These are phyloP conservation scores for Ceratocystis huliohia DNA, from an alignment of 2,329 filamentous ascomycete species.

Conservation along the genomic window DNA sequence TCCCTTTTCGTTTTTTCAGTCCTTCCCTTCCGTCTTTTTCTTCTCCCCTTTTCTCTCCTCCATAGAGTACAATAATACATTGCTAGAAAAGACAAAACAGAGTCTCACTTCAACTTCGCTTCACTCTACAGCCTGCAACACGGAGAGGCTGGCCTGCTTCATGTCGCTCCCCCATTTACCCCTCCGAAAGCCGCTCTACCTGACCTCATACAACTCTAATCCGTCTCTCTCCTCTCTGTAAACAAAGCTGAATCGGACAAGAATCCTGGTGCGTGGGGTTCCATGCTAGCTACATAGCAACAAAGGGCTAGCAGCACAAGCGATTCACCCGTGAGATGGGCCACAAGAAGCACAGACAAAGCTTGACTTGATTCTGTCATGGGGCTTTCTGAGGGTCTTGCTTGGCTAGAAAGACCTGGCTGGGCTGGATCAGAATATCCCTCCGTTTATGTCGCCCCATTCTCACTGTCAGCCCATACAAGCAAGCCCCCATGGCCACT, in stretches of 20 bases:
- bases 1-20: neutral
- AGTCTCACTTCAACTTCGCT: neutral
- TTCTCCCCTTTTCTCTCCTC: neutral
- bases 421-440: neutral
- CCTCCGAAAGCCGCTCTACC: neutral
- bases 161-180: no score
- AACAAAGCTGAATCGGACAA: neutral
- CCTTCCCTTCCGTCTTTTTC: neutral
- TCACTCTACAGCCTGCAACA: neutral
- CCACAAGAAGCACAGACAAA: slow-evolving; percentile 5
- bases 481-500: neutral
- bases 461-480: neutral
- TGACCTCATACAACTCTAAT: neutral
- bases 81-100: neutral
- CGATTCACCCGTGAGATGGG: neutral
- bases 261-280: neutral
- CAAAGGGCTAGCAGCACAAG: neutral
- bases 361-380: neutral
- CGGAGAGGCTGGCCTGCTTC: no score
- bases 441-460: neutral
- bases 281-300: neutral
- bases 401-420: neutral
- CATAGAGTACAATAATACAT: neutral
- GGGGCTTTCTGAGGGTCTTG: neutral
- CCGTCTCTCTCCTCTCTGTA: neutral